Evolutionary conservation across 306 rosid genomes (phyloP).

Genomic region (Clitoria ternatea): DNA sequence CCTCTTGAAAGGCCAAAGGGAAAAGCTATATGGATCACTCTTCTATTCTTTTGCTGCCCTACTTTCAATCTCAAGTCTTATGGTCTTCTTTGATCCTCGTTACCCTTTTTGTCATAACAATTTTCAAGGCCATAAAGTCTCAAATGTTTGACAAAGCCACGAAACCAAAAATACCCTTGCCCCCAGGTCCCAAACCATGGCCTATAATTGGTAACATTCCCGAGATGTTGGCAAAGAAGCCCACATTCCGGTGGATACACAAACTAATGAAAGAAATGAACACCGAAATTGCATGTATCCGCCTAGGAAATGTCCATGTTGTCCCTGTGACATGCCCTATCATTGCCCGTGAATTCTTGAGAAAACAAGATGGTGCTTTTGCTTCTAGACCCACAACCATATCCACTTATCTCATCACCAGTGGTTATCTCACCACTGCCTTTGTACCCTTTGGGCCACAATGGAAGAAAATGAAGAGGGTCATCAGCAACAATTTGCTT

Average conservation of each 20-base stretch:
- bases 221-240: background rate
- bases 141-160: background rate
- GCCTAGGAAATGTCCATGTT: background rate
- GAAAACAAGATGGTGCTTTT: background rate
- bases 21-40: no score
- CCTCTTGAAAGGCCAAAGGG: no score
- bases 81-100: background rate
- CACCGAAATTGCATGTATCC: background rate
- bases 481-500: background rate
- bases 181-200: constrained; percentile 1
- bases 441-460: constrained; percentile 1
- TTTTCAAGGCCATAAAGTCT: background rate
- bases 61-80: no score
- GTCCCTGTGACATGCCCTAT: background rate
- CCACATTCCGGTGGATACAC: background rate
- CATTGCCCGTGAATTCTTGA: background rate
- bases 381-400: constrained; percentile 21
- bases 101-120: background rate
- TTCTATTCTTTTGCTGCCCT: no score
- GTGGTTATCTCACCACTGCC: background rate
- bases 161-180: background rate
- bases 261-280: background rate
- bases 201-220: background rate
- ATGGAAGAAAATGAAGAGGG: constrained; percentile 24
- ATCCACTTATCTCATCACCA: background rate